phyloP scores from a whole-genome alignment of 1,139 yeast genomes.

The Taiozyma onychis region DNA sequence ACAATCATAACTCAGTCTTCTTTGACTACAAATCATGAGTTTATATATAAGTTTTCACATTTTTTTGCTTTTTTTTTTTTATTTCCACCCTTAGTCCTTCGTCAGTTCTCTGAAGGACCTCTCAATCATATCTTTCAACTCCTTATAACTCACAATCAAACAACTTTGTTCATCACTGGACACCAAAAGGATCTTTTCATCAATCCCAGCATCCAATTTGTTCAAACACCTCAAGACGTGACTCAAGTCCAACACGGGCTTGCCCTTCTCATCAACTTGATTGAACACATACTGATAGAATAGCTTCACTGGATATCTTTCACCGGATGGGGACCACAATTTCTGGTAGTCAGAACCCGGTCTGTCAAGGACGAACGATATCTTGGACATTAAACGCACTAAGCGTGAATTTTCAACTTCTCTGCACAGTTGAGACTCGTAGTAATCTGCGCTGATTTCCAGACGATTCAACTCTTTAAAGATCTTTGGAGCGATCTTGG shows the following conservation, averaged over 20 bases:
- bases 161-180: conserved; percentile 82
- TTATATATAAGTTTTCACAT: not conserved
- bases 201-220: conserved; percentile 89
- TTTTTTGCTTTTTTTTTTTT: not conserved
- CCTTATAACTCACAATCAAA: conserved; percentile 74
- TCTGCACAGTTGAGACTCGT: conserved; percentile 59
- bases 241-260: conserved; percentile 74
- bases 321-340: conserved; percentile 72
- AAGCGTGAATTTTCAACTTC: conserved; percentile 89
- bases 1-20: no score
- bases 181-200: conserved; percentile 73
- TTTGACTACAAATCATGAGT: no score
- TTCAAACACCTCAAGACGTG: conserved; percentile 76
- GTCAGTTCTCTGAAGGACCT: conserved; percentile 60
- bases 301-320: conserved; percentile 65
- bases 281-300: conserved; percentile 86
- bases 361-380: conserved; percentile 73
- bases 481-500: conserved; percentile 33
- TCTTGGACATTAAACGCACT: conserved; percentile 74
- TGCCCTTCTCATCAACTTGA: conserved; percentile 72
- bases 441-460: conserved; percentile 53
- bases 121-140: conserved; percentile 67
- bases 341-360: conserved; percentile 58
- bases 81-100: conserved; percentile 13
- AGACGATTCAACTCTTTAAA: conserved; percentile 45